Evolutionary conservation across 116 monocot species (phyloP).

Genomic region (Iris pallida): DNA sequence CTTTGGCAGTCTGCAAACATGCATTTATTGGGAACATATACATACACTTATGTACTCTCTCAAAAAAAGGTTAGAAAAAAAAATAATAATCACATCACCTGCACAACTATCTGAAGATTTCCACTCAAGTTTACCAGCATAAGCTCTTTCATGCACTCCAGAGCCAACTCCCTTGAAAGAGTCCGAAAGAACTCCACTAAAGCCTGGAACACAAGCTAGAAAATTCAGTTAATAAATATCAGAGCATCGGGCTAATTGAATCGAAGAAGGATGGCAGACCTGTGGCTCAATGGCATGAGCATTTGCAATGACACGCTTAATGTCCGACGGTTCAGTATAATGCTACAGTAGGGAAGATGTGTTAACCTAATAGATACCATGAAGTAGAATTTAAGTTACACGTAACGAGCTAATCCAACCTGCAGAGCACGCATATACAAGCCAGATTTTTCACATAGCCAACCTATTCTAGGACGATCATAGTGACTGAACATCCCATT

Average conservation of each 20-base stretch:
- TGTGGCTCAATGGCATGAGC: slow-evolving; percentile 99
- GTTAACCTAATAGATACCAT: neutral
- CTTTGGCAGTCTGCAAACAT: slow-evolving; percentile 63
- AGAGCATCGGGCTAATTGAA: neutral
- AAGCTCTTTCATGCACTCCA: slow-evolving; percentile 99
- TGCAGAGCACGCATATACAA: slow-evolving; percentile 87
- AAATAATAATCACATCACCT: too few relatives aligned
- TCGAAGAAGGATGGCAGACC: slow-evolving; percentile 39
- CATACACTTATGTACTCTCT: neutral
- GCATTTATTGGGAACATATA: neutral
- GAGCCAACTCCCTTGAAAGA: slow-evolving; percentile 93
- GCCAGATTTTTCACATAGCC: slow-evolving; percentile 94
- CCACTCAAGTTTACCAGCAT: slow-evolving; percentile 96
- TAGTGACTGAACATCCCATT: slow-evolving; percentile 99
- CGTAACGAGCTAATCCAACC: slow-evolving; percentile 26
- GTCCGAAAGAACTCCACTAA: slow-evolving; percentile 99
- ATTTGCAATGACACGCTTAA: slow-evolving; percentile 98
- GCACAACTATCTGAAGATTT: slow-evolving; percentile 99
- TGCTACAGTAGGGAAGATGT: slow-evolving; percentile 47
- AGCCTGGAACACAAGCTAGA: slow-evolving; percentile 31
- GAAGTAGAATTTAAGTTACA: neutral
- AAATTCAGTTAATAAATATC: neutral
- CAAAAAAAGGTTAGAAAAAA: neutral
- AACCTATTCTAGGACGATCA: slow-evolving; percentile 89
- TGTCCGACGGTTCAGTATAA: slow-evolving; percentile 91